Evolutionary conservation across 225 moss, liverwort and hornwort species (phyloP).

Genomic region (Physcomitrium patens): DNA sequence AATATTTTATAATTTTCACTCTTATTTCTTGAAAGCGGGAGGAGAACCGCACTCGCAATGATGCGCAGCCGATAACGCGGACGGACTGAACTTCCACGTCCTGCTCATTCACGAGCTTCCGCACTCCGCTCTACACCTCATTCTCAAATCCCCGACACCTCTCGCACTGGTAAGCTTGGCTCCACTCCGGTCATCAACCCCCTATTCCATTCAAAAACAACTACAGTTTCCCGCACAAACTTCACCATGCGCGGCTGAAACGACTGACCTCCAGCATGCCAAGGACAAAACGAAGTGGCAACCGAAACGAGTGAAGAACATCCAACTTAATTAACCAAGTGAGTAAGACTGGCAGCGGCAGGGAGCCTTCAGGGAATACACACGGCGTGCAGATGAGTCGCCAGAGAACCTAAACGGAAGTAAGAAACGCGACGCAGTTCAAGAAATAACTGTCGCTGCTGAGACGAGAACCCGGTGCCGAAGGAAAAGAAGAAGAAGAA

Average conservation of each 20-base stretch:
- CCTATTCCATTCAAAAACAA: conserved; percentile 22
- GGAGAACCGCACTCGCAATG: conserved; percentile 8
- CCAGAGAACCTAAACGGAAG: too few relatives aligned
- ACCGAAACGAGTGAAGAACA: conserved; percentile 29
- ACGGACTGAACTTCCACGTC: conserved; percentile 15
- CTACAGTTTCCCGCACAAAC: conserved; percentile 40
- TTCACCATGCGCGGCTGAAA: conserved; percentile 21
- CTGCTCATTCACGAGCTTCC: conserved; percentile 14
- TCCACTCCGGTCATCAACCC: background rate
- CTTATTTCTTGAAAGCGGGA: background rate
- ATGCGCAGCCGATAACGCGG: conserved; percentile 1
- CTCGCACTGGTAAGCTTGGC: background rate
- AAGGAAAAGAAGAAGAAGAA: too few relatives aligned
- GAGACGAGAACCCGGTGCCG: too few relatives aligned
- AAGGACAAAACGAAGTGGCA: conserved; percentile 31
- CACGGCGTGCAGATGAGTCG: too few relatives aligned
- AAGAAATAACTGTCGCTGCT: too few relatives aligned
- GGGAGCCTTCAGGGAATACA: background rate
- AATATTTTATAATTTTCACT: too few relatives aligned
- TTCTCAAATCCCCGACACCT: background rate
- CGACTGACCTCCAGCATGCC: conserved; percentile 42
- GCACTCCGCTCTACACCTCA: background rate
- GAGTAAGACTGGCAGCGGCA: conserved; percentile 35
- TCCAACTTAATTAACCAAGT: conserved; percentile 21
- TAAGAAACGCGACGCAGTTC: too few relatives aligned